A percentile compares a stretch with the other conserved stretches of the same genome.
Evolutionary conservation across 2,329 filamentous ascomycete genomes (phyloP).

Genomic region (Hortaea werneckii): DNA sequence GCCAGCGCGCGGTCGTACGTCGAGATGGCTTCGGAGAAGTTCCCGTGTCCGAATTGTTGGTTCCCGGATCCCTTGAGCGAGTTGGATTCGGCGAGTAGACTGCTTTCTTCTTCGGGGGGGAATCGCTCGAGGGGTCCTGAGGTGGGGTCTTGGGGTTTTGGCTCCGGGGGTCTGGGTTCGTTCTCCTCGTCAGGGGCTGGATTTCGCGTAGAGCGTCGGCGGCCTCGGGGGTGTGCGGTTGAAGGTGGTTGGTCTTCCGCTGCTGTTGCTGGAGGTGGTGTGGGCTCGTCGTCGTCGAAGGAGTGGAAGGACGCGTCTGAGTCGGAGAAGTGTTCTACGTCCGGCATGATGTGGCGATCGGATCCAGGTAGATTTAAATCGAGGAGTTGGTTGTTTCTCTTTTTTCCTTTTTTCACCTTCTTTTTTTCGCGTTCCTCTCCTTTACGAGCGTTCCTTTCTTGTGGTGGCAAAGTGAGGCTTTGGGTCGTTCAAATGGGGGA

Average conservation of each 20-base stretch:
- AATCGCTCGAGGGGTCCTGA: constrained; percentile 9
- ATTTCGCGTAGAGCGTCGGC: neutral
- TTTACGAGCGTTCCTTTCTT: no score
- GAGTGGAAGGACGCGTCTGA: constrained; percentile 25
- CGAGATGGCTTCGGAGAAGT: constrained; percentile 67
- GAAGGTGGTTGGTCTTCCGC: no score
- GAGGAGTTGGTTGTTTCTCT: no score
- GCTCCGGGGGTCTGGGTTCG: neutral
- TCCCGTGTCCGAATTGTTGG: constrained; percentile 59
- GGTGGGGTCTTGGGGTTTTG: neutral
- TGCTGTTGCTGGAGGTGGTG: constrained; percentile 5
- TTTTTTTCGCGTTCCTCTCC: no score
- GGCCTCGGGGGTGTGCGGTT: no score
- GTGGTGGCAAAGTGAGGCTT: no score
- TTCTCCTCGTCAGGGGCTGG: neutral
- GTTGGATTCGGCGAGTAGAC: constrained; percentile 61
- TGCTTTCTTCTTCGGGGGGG: constrained; percentile 34
- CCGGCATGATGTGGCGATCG: constrained; percentile 4
- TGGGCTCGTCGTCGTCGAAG: constrained; percentile 16
- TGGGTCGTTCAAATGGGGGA: no score
- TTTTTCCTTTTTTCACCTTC: no score
- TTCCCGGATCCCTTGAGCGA: constrained; percentile 68
- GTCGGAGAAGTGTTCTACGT: constrained; percentile 14
- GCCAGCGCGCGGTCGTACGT: constrained; percentile 73
- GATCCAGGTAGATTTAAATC: no score